These are phyloP conservation scores for Boletus rubescentipes DNA, from an alignment of 768 basidiomycete genomes.

Conservation along the genomic window DNA sequence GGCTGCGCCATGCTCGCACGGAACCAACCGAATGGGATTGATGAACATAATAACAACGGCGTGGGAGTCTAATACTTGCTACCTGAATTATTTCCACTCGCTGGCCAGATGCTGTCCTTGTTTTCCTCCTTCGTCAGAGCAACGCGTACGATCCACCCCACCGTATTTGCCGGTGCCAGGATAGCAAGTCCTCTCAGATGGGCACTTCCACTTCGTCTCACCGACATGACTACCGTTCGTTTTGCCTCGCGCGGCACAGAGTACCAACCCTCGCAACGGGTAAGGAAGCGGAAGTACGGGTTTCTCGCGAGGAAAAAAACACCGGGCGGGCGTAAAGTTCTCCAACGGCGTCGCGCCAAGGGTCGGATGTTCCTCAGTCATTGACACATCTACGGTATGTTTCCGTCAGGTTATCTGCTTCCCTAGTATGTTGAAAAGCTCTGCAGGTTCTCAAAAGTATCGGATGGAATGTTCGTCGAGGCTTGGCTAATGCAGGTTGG, in stretches of 20 bases:
- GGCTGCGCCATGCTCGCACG: slow-evolving; percentile 41
- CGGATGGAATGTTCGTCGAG: background rate
- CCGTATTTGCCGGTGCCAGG: slow-evolving; percentile 11
- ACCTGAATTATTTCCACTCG: background rate
- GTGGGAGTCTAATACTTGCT: slow-evolving; percentile 18
- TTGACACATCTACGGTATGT: slow-evolving; percentile 38
- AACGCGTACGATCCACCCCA: slow-evolving; percentile 21
- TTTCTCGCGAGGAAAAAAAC: slow-evolving; percentile 78
- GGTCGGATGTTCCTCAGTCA: slow-evolving; percentile 81
- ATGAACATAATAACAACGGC: too few relatives aligned
- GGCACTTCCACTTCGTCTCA: slow-evolving; percentile 19
- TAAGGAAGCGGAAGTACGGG: slow-evolving; percentile 89
- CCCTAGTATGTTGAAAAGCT: background rate
- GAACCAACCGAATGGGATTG: background rate
- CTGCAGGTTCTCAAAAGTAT: background rate
- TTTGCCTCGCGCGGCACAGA: slow-evolving; percentile 76
- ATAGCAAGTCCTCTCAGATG: slow-evolving; percentile 20
- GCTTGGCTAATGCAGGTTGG: background rate
- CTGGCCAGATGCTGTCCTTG: slow-evolving; percentile 17
- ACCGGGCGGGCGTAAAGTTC: slow-evolving; percentile 67
- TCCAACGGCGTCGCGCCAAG: slow-evolving; percentile 68
- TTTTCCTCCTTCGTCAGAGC: slow-evolving; percentile 25
- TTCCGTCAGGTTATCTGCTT: background rate
- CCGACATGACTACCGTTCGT: slow-evolving; percentile 37
- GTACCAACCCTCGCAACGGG: slow-evolving; percentile 95